phyloP scores from a whole-genome alignment of 139 green algal genomes.

The Chlorella sp. region DNA sequence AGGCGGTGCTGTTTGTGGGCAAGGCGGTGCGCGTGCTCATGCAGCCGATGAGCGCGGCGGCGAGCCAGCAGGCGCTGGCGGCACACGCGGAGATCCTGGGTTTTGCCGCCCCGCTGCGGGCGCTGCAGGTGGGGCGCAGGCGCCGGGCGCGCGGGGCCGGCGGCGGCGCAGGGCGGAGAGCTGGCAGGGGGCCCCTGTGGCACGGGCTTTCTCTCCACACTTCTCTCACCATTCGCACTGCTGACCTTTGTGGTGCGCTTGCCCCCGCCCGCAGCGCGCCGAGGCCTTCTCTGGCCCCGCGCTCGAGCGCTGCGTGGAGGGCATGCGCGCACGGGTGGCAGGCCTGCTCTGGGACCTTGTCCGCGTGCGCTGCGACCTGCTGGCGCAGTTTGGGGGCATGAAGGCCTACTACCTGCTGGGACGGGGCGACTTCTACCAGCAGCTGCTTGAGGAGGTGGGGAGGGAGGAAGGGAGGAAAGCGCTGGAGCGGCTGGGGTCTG shows the following conservation, averaged over 20 bases:
- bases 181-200: too few species aligned
- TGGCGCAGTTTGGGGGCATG: slow-evolving; percentile 69
- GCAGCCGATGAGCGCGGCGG: slow-evolving; percentile 22
- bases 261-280: too few species aligned
- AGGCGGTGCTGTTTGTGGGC: slow-evolving; percentile 80
- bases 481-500: too few species aligned
- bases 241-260: too few species aligned
- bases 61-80: slow-evolving; percentile 44
- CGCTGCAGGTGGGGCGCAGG: slow-evolving; percentile 50
- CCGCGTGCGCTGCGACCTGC: slow-evolving; percentile 70
- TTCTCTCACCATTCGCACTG: too few species aligned
- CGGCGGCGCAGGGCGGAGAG: too few species aligned
- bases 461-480: too few species aligned
- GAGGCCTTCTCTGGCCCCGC: neutral
- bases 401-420: slow-evolving; percentile 86
- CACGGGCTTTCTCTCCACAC: too few species aligned
- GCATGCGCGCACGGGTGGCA: slow-evolving; percentile 48
- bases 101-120: slow-evolving; percentile 44
- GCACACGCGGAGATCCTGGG: slow-evolving; percentile 48
- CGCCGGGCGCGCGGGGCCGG: too few species aligned
- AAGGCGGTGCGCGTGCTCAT: slow-evolving; percentile 80
- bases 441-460: slow-evolving; percentile 74
- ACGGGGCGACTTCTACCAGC: slow-evolving; percentile 81
- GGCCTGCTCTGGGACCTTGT: slow-evolving; percentile 79
- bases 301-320: slow-evolving; percentile 12